Percentiles rank a stretch among this genome's conserved stretches.
Conservation (phyloP, 1,284 basidiomycete genomes). For the Ustilago trichophora region DNA sequence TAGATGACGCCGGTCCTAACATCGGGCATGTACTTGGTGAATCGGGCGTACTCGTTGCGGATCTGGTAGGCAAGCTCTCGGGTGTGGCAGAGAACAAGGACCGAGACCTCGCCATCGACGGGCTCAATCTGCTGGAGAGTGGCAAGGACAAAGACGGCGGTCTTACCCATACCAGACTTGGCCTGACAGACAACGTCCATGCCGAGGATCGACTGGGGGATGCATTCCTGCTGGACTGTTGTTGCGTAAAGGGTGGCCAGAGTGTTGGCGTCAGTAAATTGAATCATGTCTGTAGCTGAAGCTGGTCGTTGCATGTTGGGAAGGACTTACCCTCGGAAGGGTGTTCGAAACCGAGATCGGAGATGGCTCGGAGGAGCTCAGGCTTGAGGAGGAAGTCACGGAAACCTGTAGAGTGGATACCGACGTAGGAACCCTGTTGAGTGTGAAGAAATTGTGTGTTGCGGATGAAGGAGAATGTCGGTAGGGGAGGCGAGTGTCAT, state of each 20-base stretch:
- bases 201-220: conserved; percentile 97
- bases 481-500: neutral
- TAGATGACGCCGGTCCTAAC: conserved; percentile 98
- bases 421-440: conserved; percentile 65
- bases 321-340: conserved; percentile 93
- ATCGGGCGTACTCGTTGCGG: conserved; percentile 98
- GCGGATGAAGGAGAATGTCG: neutral
- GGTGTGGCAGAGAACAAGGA: conserved; percentile 97
- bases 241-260: neutral
- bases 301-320: too few species aligned
- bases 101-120: conserved; percentile 95
- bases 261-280: too few species aligned
- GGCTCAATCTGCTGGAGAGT: conserved; percentile 98
- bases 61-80: conserved; percentile 99
- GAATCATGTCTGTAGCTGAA: too few species aligned
- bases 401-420: conserved; percentile 67
- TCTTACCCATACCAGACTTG: conserved; percentile 99
- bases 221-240: conserved; percentile 98
- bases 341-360: conserved; percentile 98
- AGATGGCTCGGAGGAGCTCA: conserved; percentile 95
- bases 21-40: conserved; percentile 99
- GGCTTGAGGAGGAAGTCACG: conserved; percentile 93
- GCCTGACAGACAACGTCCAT: conserved; percentile 99
- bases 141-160: conserved; percentile 97
- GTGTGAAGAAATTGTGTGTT: neutral